Evolutionary conservation across 2,329 filamentous ascomycete species (phyloP), one percentile per base, ranked within the genome.

Genomic region (Aaosphaeria pasadenensis): DNA sequence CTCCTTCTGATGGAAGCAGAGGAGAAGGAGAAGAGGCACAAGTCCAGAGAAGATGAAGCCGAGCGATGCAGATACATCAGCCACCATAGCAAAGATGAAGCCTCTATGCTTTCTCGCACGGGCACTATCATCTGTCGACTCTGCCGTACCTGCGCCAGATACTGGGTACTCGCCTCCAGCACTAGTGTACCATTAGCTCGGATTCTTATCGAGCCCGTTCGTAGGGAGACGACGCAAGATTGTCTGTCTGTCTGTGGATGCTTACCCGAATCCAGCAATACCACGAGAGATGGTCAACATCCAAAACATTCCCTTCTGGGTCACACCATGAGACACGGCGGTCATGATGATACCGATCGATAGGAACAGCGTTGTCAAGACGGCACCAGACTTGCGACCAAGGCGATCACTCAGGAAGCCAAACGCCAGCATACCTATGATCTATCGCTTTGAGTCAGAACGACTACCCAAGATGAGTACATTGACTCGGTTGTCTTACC

Each of bases 21-120:
- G 70, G 1, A 81, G 69, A 3, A 82, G 58, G 0, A 82, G 69
- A 6, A 82, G 60, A 1, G 78, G 76, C 0, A 80, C 73, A 0
- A 80, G 59, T 0, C 74, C 75, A 5, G 71, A 75, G 58, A 74
- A 78, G 4, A 78, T 74, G 51, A 79, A 81, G 0, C 78, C 79
- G 7, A 82, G 60, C 1, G 73, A 74, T 1, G 73, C 69, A 0
- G 79, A 76, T 5, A 82, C 62, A 53, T 81, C 75, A 1, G 74
- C 72, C 9, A 80, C 70, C 69, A 82, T 74, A n/a, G 78, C 78
- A 48, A 83, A 80, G 58, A 82, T 76, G 62, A 81, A 79, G 4
- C 80, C 79, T 35, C 78, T 69, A 33, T 70, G 70, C 49, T 76
- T 77, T 35, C 77, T 72, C 44, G 73, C 69, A 11, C 62, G 56